Evolutionary conservation across 2,329 filamentous ascomycete genomes (phyloP).

Genomic region (Venturia asperata): DNA sequence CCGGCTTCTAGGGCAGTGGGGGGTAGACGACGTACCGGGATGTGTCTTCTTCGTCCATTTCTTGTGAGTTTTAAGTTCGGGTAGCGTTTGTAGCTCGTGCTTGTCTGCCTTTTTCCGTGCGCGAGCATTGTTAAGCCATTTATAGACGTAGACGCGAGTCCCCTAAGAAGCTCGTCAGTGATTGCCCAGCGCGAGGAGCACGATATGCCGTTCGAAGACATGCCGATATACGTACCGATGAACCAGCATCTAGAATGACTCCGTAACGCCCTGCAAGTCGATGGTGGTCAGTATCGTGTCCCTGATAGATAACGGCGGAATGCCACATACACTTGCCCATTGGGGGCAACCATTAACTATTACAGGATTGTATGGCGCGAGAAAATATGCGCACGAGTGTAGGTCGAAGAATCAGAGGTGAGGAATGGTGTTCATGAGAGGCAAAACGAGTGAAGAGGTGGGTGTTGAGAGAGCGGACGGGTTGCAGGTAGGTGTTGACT

Average conservation of each 20-base stretch:
- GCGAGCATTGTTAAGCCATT: slow-evolving; percentile 73
- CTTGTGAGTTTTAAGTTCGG: slow-evolving; percentile 74
- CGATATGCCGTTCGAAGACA: neutral
- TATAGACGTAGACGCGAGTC: slow-evolving; percentile 88
- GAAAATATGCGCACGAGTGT: neutral
- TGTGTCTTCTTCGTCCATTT: slow-evolving; percentile 90
- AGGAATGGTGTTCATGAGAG: neutral
- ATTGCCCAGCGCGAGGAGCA: neutral
- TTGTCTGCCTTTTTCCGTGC: slow-evolving; percentile 55
- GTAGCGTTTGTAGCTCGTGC: slow-evolving; percentile 60
- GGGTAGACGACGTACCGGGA: slow-evolving; percentile 51
- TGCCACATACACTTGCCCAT: slow-evolving; percentile 38
- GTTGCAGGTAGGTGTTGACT: neutral
- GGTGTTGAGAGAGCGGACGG: neutral
- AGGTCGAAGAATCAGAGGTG: neutral
- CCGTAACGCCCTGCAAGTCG: slow-evolving; percentile 59
- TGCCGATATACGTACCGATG: slow-evolving; percentile 54
- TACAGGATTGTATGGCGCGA: neutral
- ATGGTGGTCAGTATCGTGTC: neutral
- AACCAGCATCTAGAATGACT: slow-evolving; percentile 94
- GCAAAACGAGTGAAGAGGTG: neutral
- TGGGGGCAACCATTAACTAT: slow-evolving; percentile 18
- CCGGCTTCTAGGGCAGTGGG: neutral
- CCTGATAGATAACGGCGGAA: slow-evolving; percentile 8
- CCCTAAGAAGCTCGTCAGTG: slow-evolving; percentile 44